A percentile compares a stretch with the other conserved stretches of the same genome.
phyloP scores from a whole-genome alignment of 2,329 filamentous ascomycete species.

The Fusarium anthophilum region DNA sequence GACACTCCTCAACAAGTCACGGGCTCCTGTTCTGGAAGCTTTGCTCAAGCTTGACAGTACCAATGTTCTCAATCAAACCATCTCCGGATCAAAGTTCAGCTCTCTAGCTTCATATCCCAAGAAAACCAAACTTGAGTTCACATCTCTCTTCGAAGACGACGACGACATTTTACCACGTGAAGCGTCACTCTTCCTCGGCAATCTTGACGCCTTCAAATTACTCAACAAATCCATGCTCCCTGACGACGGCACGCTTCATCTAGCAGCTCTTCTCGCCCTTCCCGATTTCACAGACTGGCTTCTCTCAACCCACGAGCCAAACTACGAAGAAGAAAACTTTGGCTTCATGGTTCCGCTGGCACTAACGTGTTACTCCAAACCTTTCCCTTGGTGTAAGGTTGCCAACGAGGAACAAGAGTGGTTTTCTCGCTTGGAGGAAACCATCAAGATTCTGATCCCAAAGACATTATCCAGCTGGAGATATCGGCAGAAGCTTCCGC shows the following conservation, averaged over 20 bases:
- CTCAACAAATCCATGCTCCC: background rate
- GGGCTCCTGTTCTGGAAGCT: background rate
- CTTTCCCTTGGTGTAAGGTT: conserved; percentile 12
- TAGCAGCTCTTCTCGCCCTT: conserved; percentile 6
- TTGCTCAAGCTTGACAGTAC: background rate
- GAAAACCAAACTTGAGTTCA: conserved; percentile 6
- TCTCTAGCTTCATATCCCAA: background rate
- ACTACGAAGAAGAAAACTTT: conserved; percentile 18
- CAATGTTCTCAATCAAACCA: background rate
- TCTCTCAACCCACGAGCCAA: conserved; percentile 4
- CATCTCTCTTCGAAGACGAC: conserved; percentile 13
- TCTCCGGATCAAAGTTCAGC: conserved; percentile 19
- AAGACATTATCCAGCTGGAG: background rate
- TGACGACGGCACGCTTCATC: conserved; percentile 10
- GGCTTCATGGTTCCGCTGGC: conserved; percentile 19
- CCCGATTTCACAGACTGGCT: conserved; percentile 14
- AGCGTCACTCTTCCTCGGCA: conserved; percentile 9
- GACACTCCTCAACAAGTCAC: background rate
- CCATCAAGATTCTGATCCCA: conserved; percentile 4
- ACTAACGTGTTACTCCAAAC: conserved; percentile 3
- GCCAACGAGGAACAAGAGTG: conserved; percentile 11
- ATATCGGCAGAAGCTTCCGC: background rate
- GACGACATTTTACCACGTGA: conserved; percentile 12
- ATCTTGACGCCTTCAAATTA: conserved; percentile 4
- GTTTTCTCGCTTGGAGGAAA: conserved; percentile 3